A percentile compares a stretch with the other conserved stretches of the same genome.
Evolutionary conservation across 768 basidiomycete genomes (phyloP).

Genomic region (Tricholoma terreum): DNA sequence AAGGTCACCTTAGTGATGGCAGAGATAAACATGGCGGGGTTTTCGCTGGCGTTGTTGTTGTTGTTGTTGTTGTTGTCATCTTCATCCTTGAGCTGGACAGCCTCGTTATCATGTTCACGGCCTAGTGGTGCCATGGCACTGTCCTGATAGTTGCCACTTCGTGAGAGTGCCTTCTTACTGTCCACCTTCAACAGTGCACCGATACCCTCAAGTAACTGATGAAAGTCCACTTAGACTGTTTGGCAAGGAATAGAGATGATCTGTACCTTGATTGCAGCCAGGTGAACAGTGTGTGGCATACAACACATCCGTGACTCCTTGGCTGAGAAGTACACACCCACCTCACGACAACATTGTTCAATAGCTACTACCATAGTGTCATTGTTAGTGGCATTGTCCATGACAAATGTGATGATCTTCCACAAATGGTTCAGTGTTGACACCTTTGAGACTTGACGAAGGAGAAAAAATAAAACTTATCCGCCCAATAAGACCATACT

Average conservation of each 20-base stretch:
- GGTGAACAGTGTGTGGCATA: neutral
- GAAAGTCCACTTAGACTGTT: too few species aligned
- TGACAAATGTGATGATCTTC: neutral
- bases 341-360: neutral
- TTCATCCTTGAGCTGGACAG: too few species aligned
- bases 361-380: conserved; percentile 4
- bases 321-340: neutral
- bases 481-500: conserved; percentile 12
- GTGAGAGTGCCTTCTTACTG: conserved; percentile 13
- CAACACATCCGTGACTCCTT: neutral
- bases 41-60: neutral
- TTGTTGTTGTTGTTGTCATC: neutral
- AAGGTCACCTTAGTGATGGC: neutral
- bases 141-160: conserved; percentile 23
- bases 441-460: neutral
- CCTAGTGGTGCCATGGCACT: conserved; percentile 6
- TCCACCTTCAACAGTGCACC: conserved; percentile 20
- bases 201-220: conserved; percentile 32
- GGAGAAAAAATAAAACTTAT: neutral
- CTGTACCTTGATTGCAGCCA: conserved; percentile 2
- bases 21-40: neutral
- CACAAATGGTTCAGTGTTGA: neutral
- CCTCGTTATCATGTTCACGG: neutral
- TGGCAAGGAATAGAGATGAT: too few species aligned
- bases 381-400: conserved; percentile 8